phyloP scores from a whole-genome alignment of 495 filamentous ascomycete species.

The Jackrogersella multiformis region DNA sequence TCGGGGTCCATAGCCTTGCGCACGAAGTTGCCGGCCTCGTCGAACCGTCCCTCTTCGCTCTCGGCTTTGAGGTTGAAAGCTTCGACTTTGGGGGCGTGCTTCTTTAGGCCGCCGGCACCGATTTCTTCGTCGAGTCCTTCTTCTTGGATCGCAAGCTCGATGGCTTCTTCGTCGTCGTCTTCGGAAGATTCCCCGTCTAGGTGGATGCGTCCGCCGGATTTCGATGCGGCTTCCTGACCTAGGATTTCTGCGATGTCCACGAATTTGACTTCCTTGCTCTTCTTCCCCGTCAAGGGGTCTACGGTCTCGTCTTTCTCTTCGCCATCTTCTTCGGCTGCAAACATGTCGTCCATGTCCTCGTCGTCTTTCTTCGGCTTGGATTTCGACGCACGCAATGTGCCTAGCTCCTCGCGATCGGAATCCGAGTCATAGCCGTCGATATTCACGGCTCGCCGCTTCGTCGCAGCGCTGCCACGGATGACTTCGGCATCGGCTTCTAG shows the following conservation, averaged over 20 bases:
- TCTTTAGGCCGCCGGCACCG: slow-evolving; percentile 88
- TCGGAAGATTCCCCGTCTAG: slow-evolving; percentile 55
- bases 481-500: slow-evolving; percentile 77
- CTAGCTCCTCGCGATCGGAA: slow-evolving; percentile 77
- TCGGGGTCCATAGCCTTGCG: slow-evolving; percentile 90
- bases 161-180: slow-evolving; percentile 71
- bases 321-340: slow-evolving; percentile 77
- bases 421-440: slow-evolving; percentile 97
- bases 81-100: slow-evolving; percentile 93
- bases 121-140: slow-evolving; percentile 84
- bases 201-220: slow-evolving; percentile 72
- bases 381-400: slow-evolving; percentile 42
- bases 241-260: slow-evolving; percentile 80
- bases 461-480: slow-evolving; percentile 81
- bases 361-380: slow-evolving; percentile 49
- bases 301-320: slow-evolving; percentile 62
- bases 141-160: slow-evolving; percentile 70
- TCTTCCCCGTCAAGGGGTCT: slow-evolving; percentile 63
- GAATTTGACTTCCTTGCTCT: slow-evolving; percentile 82
- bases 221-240: slow-evolving; percentile 80
- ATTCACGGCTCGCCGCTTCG: slow-evolving; percentile 91
- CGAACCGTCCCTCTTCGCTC: slow-evolving; percentile 92
- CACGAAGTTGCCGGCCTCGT: slow-evolving; percentile 88
- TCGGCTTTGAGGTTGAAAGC: slow-evolving; percentile 94
- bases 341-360: slow-evolving; percentile 89